phyloP scores from a whole-genome alignment of 306 rosid genomes.

The Fagus sylvatica region DNA sequence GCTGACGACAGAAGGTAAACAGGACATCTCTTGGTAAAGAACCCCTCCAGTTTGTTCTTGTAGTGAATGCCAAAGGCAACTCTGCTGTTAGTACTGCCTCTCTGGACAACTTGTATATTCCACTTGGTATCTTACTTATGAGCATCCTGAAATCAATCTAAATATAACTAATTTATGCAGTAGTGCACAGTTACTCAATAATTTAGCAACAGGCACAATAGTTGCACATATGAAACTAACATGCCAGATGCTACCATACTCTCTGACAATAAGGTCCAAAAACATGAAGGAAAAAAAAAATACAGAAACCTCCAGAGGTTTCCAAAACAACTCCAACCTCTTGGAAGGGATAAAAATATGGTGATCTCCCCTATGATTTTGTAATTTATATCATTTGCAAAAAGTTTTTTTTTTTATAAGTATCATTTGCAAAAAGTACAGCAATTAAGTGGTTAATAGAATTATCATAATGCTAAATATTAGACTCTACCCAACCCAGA shows the following conservation, averaged over 20 bases:
- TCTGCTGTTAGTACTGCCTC: constrained; percentile 73
- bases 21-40: constrained; percentile 82
- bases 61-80: constrained; percentile 65
- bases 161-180: constrained; percentile 31
- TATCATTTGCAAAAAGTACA: neutral
- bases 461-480: neutral
- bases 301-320: neutral
- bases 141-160: constrained; percentile 67
- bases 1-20: constrained; percentile 80
- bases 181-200: constrained; percentile 10
- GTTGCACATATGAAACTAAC: constrained; percentile 19
- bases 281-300: neutral
- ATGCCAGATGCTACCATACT: neutral
- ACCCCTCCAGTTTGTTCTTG: constrained; percentile 90
- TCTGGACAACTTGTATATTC: constrained; percentile 85
- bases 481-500: neutral
- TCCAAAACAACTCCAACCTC: neutral
- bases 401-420: too few species aligned
- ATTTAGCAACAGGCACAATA: constrained; percentile 1
- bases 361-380: neutral
- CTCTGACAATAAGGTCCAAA: neutral
- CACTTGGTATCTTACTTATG: constrained; percentile 78
- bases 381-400: neutral
- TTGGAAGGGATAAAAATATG: neutral
- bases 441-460: neutral